Evolutionary conservation across 495 filamentous ascomycete species (phyloP).

Genomic region (Tuber indicum): DNA sequence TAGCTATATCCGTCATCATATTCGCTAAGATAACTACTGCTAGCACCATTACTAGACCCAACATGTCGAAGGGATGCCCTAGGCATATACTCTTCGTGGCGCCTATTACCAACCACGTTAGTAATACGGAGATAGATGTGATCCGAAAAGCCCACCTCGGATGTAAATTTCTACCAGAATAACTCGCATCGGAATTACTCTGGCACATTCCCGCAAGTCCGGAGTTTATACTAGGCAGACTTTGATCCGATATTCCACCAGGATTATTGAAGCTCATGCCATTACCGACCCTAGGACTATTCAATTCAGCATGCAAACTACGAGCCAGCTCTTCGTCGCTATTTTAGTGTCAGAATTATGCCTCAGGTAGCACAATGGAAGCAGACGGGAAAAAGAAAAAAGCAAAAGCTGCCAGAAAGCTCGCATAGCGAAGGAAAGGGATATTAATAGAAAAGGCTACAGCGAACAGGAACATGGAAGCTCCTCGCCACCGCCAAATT

Average conservation of each 20-base stretch:
- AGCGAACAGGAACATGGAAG: background rate
- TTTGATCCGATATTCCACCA: background rate
- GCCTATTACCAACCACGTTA: constrained; percentile 3
- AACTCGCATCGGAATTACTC: background rate
- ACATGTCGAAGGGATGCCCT: background rate
- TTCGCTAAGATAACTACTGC: background rate
- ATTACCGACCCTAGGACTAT: background rate
- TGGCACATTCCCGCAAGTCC: background rate
- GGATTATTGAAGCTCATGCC: background rate
- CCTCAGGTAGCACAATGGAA: background rate
- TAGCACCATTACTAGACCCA: background rate
- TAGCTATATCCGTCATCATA: background rate
- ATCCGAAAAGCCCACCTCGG: background rate
- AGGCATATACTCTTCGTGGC: background rate
- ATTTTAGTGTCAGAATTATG: constrained; percentile 3
- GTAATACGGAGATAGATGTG: background rate
- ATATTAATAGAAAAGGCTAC: constrained; percentile 5
- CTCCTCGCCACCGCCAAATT: background rate
- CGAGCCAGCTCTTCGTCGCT: background rate
- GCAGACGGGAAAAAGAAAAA: background rate
- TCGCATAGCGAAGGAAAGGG: background rate
- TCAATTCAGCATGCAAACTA: background rate
- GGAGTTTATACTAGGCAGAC: constrained; percentile 1
- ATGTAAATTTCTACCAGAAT: background rate
- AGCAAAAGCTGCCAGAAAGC: background rate